Evolutionary conservation across 75 land plant genomes (phyloP).

Genomic region (Isoetes taiwanensis): DNA sequence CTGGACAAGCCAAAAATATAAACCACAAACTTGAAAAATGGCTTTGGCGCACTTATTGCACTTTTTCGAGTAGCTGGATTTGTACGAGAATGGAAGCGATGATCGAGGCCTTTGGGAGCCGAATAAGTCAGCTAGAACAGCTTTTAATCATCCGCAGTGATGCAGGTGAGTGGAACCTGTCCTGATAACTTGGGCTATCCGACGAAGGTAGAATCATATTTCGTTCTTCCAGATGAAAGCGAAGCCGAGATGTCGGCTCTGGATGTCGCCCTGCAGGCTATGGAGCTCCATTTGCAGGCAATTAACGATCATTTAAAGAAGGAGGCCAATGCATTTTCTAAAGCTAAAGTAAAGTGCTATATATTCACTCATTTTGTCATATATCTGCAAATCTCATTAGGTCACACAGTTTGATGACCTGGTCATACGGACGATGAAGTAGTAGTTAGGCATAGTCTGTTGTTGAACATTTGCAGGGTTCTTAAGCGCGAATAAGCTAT

Average conservation of each 20-base stretch:
- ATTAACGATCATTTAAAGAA: constrained; percentile 47
- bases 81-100: too few relatives aligned
- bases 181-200: too few relatives aligned
- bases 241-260: constrained; percentile 7
- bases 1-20: too few relatives aligned
- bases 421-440: neutral
- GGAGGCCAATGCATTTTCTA: constrained; percentile 52
- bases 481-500: neutral
- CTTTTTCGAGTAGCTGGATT: too few relatives aligned
- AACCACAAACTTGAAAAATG: too few relatives aligned
- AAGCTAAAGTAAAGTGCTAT: constrained; percentile 38
- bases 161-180: too few relatives aligned
- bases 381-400: neutral
- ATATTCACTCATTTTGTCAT: neutral
- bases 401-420: neutral
- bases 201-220: too few relatives aligned
- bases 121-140: too few relatives aligned
- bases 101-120: too few relatives aligned
- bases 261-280: constrained; percentile 38
- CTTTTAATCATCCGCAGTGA: too few relatives aligned
- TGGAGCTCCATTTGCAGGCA: constrained; percentile 58
- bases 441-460: neutral
- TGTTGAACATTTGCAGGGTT: neutral
- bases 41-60: too few relatives aligned
- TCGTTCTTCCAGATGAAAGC: too few relatives aligned